phyloP scores from a whole-genome alignment of 2,329 filamentous ascomycete genomes.

The Tolypocladium album region DNA sequence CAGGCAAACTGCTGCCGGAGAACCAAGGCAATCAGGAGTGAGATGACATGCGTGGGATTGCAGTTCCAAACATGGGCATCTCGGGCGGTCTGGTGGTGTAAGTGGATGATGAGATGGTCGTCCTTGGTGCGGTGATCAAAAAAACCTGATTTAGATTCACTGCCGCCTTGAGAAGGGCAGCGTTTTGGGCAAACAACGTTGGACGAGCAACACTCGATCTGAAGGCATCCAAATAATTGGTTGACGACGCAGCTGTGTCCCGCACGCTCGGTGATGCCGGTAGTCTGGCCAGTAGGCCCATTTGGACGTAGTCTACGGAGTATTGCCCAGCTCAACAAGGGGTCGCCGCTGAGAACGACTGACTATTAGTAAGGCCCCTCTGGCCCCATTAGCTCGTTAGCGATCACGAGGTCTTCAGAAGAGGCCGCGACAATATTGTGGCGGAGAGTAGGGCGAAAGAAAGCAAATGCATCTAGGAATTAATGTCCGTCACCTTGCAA shows the following conservation, averaged over 20 bases:
- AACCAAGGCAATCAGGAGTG: not conserved
- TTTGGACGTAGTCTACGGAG: not conserved
- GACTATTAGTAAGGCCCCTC: not conserved
- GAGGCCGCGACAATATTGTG: not conserved
- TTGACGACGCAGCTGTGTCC: too few relatives aligned
- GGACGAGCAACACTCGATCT: not conserved
- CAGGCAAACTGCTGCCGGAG: not conserved
- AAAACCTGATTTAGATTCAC: not conserved
- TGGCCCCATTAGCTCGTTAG: not conserved
- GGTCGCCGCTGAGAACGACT: not conserved
- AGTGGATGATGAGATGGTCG: too few relatives aligned
- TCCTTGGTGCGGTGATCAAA: too few relatives aligned
- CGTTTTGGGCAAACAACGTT: not conserved
- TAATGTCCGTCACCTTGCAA: not conserved
- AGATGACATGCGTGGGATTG: too few relatives aligned
- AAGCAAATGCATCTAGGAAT: not conserved
- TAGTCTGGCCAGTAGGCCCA: not conserved
- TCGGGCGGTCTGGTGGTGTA: too few relatives aligned
- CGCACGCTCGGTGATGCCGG: not conserved
- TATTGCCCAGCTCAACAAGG: not conserved
- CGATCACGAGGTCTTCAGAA: not conserved
- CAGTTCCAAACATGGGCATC: too few relatives aligned
- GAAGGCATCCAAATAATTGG: not conserved
- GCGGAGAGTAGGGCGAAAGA: not conserved
- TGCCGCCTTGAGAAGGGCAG: not conserved